phyloP scores from a whole-genome alignment of 768 basidiomycete genomes.

The Hysterangium stoloniferum region DNA sequence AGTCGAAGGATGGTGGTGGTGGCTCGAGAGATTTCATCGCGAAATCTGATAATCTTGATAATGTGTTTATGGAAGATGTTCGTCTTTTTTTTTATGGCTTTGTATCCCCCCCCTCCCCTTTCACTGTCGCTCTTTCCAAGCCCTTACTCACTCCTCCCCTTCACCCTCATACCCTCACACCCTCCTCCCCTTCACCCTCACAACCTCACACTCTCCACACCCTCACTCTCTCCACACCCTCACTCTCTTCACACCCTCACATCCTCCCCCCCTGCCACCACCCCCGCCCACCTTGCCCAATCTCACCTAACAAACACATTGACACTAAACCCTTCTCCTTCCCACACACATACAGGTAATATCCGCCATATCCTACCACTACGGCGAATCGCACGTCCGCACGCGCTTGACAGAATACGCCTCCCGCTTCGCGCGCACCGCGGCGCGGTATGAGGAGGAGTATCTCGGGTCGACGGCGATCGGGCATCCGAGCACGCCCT shows the following conservation, averaged over 20 bases:
- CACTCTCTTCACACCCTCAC: neutral
- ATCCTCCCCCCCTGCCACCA: no score
- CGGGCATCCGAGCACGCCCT: conserved; percentile 56
- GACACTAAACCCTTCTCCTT: no score
- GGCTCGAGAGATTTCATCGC: conserved; percentile 48
- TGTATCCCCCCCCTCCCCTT: neutral
- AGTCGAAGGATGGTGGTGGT: conserved; percentile 31
- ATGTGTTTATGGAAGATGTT: conserved; percentile 90
- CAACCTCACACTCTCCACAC: no score
- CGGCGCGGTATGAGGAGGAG: conserved; percentile 89
- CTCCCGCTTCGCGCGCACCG: conserved; percentile 76
- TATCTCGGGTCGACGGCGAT: conserved; percentile 62
- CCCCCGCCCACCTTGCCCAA: no score
- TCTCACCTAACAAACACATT: no score
- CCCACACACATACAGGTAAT: conserved; percentile 53
- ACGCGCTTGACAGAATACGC: conserved; percentile 88
- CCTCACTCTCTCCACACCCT: neutral
- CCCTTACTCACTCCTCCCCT: no score
- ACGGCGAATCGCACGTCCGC: conserved; percentile 83
- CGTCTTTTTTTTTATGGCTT: conserved; percentile 24
- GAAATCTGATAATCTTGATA: conserved; percentile 64
- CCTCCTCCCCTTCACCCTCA: no score
- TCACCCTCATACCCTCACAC: no score
- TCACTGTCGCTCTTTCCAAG: neutral
- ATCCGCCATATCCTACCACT: conserved; percentile 83